Base-by-base conservation (phyloP, 768 basidiomycete genomes). In the Boletus rufocinnamomeus region DNA sequence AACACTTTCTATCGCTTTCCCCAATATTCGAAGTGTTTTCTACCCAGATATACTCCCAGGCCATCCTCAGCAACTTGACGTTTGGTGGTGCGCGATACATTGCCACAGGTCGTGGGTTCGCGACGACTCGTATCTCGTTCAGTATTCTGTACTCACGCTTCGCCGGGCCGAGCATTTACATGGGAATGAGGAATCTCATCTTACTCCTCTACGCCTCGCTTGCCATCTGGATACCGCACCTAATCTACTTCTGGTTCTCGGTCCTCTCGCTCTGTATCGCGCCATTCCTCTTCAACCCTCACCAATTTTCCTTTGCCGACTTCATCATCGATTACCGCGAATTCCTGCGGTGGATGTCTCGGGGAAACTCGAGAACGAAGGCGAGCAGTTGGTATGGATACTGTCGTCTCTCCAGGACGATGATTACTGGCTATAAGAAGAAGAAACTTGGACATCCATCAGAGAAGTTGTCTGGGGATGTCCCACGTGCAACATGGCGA, bases 331-430 rank as follows among this genome's bases (percentile, higher is more conserved):
- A 99, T 76, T 98, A 98, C 74, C 88, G 97, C 56, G 97, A 99
- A 72, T 98, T 95, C 80, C 75, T 99, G 49, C 87, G 97, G 49
- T 99, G 97, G 97, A 98, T 99, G 95, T 97, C 93, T 11, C 86
- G 97, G 57, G 97, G 97, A 56, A 99, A 98, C 76, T 97, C 97
- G 48, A 81, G 94, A 67, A 89, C 93, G 17, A 96, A 98, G 71
- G 90, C 92, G 50, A 98, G 96, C 77, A 95, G 93, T 63, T 99
- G 97, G 97, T 96, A 98, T 72, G 97, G 97, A 2, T 99, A 98
- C 76, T 99, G 97, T 73, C 93, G 97, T 66, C 84, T 98, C 58
- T 96, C 94, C 38, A 79, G 97, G 62, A 99, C 97, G 10, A 91
- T 92, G 85, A 97, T 98, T 65, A 98, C 97, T 19, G 97, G 97